Conservation (phyloP, 2,329 filamentous ascomycete genomes). For the Leptographium wingfieldii region DNA sequence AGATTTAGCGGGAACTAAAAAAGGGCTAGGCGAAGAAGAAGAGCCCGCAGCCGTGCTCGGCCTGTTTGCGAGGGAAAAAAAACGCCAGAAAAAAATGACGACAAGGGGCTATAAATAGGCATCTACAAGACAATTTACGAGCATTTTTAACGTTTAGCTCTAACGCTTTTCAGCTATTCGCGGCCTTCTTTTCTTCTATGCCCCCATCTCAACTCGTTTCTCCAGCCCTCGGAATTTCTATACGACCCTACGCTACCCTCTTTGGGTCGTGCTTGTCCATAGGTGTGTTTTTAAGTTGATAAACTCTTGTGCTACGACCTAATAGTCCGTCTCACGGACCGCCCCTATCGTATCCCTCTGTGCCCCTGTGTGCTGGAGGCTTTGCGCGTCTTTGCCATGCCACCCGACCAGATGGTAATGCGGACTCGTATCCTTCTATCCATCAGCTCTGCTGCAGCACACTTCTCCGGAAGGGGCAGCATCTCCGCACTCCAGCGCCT, state of each 20-base stretch:
- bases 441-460: background rate
- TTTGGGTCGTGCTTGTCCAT: background rate
- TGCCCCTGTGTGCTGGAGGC: background rate
- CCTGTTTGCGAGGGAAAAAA: background rate
- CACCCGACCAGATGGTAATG: background rate
- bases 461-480: background rate
- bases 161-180: background rate
- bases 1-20: background rate
- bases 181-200: background rate
- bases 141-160: background rate
- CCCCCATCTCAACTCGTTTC: background rate
- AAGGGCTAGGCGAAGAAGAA: slow-evolving; percentile 12
- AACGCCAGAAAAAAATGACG: background rate
- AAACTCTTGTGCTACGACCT: background rate
- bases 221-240: background rate
- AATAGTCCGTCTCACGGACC: background rate
- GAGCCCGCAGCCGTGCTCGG: background rate
- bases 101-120: background rate
- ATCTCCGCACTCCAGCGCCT: background rate
- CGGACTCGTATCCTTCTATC: background rate
- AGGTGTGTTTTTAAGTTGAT: background rate
- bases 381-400: background rate
- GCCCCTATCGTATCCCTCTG: background rate
- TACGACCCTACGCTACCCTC: background rate
- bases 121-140: background rate